phyloP scores from a whole-genome alignment of 1,284 basidiomycete genomes.

The Veloboletus limbatus region DNA sequence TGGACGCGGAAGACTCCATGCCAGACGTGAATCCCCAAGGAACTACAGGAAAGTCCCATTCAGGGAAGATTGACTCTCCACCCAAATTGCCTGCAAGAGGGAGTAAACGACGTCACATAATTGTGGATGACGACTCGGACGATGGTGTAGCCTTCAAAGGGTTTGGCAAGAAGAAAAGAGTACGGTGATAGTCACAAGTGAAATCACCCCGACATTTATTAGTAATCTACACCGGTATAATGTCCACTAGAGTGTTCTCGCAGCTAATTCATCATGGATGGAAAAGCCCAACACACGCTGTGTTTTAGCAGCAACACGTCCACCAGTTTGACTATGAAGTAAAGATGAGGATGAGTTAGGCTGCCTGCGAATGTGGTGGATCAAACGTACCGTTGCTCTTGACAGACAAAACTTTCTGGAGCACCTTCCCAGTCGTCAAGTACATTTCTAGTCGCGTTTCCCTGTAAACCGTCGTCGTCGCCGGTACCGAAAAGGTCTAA shows the following conservation, averaged over 20 bases:
- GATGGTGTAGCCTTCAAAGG: constrained; percentile 67
- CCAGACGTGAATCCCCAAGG: not conserved
- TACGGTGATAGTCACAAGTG: constrained; percentile 7
- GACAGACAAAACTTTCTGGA: constrained; percentile 93
- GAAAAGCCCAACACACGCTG: constrained; percentile 86
- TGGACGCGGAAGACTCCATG: constrained; percentile 35
- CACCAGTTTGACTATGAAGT: constrained; percentile 70
- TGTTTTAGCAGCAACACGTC: constrained; percentile 87
- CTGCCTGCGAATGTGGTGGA: not conserved
- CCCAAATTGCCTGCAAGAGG: constrained; percentile 18
- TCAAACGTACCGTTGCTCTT: constrained; percentile 75
- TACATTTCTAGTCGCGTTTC: constrained; percentile 66
- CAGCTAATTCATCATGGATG: constrained; percentile 65
- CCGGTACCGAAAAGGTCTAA: constrained; percentile 84
- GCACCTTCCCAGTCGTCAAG: constrained; percentile 93
- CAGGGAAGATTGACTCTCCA: not conserved
- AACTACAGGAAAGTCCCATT: not conserved
- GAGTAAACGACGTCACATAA: constrained; percentile 38
- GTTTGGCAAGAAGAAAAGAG: constrained; percentile 43
- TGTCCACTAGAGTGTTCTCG: constrained; percentile 3
- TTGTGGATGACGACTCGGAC: constrained; percentile 67
- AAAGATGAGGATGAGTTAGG: constrained; percentile 13
- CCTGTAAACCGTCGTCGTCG: constrained; percentile 50
- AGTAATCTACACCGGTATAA: constrained; percentile 8
- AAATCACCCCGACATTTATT: not conserved